These are phyloP conservation scores for Podila clonocystis DNA, from an alignment of 192 early-diverging fungal genomes.

Conservation along the genomic window DNA sequence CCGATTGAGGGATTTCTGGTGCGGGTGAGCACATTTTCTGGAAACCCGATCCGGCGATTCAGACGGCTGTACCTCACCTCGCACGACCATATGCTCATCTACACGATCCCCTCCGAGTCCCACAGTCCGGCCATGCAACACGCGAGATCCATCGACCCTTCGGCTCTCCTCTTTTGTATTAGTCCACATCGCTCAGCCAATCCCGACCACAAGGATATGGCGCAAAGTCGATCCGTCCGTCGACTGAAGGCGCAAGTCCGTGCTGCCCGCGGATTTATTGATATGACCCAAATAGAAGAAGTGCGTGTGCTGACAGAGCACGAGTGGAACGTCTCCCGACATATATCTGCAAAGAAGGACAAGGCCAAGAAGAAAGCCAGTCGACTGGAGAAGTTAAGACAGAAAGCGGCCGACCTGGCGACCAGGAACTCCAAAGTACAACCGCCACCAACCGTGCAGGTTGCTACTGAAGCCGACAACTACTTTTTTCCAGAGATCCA, in stretches of 20 bases:
- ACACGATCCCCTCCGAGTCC: constrained; percentile 25
- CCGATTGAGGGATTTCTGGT: constrained; percentile 52
- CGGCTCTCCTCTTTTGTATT: constrained; percentile 41
- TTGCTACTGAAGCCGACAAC: constrained; percentile 25
- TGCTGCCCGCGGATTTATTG: constrained; percentile 39
- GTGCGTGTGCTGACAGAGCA: constrained; percentile 19
- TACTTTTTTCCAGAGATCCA: constrained; percentile 30
- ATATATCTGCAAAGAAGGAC: constrained; percentile 15
- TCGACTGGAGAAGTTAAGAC: not conserved
- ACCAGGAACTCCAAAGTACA: not conserved
- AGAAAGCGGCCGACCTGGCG: not conserved
- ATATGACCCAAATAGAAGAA: constrained; percentile 31
- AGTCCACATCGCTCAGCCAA: constrained; percentile 43
- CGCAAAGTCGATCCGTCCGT: constrained; percentile 45
- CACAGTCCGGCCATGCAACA: constrained; percentile 43
- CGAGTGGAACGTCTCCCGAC: constrained; percentile 25
- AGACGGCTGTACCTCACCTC: constrained; percentile 47
- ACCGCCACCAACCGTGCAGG: constrained; percentile 1
- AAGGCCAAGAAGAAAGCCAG: constrained; percentile 1
- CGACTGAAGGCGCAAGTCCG: constrained; percentile 40
- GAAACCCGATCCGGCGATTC: constrained; percentile 29
- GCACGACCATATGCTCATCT: constrained; percentile 54
- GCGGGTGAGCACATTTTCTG: constrained; percentile 45
- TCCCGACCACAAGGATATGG: constrained; percentile 40
- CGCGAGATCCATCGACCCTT: constrained; percentile 24